Evolutionary conservation across 129 eudicot species (phyloP).

Genomic region (Solidago caesia): DNA sequence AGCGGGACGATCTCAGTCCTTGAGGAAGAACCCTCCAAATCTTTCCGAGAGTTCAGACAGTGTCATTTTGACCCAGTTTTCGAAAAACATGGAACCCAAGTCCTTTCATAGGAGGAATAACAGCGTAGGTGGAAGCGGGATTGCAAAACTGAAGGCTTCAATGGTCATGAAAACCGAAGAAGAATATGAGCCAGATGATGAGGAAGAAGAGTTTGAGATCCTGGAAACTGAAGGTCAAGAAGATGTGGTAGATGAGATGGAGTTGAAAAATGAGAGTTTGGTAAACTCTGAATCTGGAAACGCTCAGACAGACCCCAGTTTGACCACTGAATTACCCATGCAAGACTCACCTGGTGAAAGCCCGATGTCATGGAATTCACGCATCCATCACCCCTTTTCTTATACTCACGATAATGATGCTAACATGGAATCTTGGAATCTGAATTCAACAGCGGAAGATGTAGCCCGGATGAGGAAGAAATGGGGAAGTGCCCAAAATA

Average conservation of each 20-base stretch:
- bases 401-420: slow-evolving; percentile 72
- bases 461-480: slow-evolving; percentile 94
- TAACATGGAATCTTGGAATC: slow-evolving; percentile 81
- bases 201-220: slow-evolving; percentile 46
- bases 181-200: slow-evolving; percentile 49
- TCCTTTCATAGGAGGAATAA: slow-evolving; percentile 57
- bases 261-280: slow-evolving; percentile 48
- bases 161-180: slow-evolving; percentile 42
- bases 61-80: slow-evolving; percentile 20
- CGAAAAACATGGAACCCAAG: slow-evolving; percentile 20
- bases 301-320: slow-evolving; percentile 31
- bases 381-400: slow-evolving; percentile 57
- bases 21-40: slow-evolving; percentile 53
- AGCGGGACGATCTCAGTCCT: slow-evolving; percentile 49
- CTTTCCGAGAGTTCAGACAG: slow-evolving; percentile 44
- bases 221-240: slow-evolving; percentile 33
- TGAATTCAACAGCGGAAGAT: slow-evolving; percentile 63
- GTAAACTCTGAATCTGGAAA: slow-evolving; percentile 66
- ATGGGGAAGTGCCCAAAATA: slow-evolving; percentile 93
- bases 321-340: slow-evolving; percentile 48
- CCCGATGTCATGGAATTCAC: slow-evolving; percentile 84
- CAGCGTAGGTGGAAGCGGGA: slow-evolving; percentile 42
- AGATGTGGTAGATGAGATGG: slow-evolving; percentile 40
- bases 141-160: slow-evolving; percentile 46
- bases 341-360: slow-evolving; percentile 85